Conservation (phyloP, 257 asterid species). For the Gynochthodes officinalis region DNA sequence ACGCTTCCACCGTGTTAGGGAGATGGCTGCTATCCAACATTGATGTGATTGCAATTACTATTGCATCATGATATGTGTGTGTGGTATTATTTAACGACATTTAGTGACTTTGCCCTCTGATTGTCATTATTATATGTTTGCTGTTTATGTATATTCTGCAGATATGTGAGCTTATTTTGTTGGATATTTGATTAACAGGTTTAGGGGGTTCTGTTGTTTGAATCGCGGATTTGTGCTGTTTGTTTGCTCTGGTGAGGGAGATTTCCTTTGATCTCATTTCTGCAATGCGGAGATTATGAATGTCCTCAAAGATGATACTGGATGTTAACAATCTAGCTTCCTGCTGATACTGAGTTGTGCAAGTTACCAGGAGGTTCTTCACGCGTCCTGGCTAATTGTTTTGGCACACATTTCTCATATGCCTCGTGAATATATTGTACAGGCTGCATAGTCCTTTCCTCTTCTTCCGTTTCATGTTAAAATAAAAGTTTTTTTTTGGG, state of each 20-base stretch:
- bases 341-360: background rate
- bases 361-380: background rate
- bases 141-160: background rate
- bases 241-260: background rate
- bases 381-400: background rate
- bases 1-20: constrained; percentile 49
- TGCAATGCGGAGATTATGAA: background rate
- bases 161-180: background rate
- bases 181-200: background rate
- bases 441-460: background rate
- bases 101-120: background rate
- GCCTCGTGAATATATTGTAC: background rate
- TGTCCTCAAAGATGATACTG: constrained; percentile 1
- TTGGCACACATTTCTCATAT: background rate
- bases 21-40: constrained; percentile 35
- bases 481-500: no score
- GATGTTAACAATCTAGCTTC: background rate
- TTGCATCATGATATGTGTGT: background rate
- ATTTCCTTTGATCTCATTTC: background rate
- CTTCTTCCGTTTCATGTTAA: background rate
- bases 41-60: background rate
- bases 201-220: background rate
- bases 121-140: no score
- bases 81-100: background rate
- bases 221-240: background rate